A percentile compares a stretch with the other conserved stretches of the same genome.
Evolutionary conservation across 202 grass and related monocot species (phyloP).

Genomic region (Elaeis oleifera): DNA sequence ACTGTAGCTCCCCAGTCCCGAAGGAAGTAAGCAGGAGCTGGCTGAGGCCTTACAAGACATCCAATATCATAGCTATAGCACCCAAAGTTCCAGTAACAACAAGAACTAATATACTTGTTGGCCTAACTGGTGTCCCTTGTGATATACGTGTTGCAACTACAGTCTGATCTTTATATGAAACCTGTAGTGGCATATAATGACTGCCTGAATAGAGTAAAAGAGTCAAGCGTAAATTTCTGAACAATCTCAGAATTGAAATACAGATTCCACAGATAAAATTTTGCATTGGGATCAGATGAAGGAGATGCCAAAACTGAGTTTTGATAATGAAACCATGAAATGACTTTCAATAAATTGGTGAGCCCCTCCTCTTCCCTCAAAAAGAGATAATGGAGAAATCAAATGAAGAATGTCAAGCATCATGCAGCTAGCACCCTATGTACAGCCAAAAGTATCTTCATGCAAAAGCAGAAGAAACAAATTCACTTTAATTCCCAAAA

Average conservation of each 20-base stretch:
- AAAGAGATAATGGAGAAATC: too few relatives aligned
- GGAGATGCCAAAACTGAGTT: too few relatives aligned
- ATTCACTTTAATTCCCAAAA: too few relatives aligned
- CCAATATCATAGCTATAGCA: constrained; percentile 56
- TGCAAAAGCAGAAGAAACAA: too few relatives aligned
- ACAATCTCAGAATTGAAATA: background rate
- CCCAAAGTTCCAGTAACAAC: constrained; percentile 88
- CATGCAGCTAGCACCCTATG: too few relatives aligned
- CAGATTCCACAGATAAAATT: background rate
- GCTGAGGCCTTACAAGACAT: constrained; percentile 87
- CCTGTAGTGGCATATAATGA: constrained; percentile 29
- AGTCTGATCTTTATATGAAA: constrained; percentile 65
- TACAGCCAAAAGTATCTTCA: too few relatives aligned
- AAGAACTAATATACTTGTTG: constrained; percentile 77
- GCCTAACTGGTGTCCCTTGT: constrained; percentile 82
- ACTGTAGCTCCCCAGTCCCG: constrained; percentile 83
- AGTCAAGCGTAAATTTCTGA: background rate
- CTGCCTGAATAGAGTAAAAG: constrained; percentile 25
- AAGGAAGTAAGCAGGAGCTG: constrained; percentile 87
- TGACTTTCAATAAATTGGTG: too few relatives aligned
- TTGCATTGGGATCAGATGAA: background rate
- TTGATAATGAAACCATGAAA: too few relatives aligned
- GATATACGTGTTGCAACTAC: constrained; percentile 54
- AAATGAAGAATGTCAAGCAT: too few relatives aligned
- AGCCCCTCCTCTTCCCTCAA: too few relatives aligned